Percentiles rank a stretch among this genome's conserved stretches.
Evolutionary conservation across 2,329 filamentous ascomycete species (phyloP).

Genomic region (Madurella fahalii): DNA sequence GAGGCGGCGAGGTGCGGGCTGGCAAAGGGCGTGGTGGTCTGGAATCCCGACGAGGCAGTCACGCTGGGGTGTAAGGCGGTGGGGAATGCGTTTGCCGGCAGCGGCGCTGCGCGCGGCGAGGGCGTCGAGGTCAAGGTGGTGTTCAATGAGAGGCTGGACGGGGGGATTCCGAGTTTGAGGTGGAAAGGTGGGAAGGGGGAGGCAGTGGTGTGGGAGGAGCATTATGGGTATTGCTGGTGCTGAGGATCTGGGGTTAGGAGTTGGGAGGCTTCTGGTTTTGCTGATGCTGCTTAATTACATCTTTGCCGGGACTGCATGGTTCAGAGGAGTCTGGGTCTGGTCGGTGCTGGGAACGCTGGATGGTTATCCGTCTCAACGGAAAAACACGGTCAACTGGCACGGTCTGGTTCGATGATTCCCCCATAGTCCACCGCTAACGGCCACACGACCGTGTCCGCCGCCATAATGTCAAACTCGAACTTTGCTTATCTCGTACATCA

Average conservation of each 20-base stretch:
- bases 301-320: too few relatives aligned
- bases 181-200: conserved; percentile 32
- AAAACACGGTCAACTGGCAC: too few relatives aligned
- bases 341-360: too few relatives aligned
- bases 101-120: conserved; percentile 23
- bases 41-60: conserved; percentile 35
- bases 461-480: too few relatives aligned
- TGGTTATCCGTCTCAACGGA: too few relatives aligned
- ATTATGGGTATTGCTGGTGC: conserved; percentile 32
- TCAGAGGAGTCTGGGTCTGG: too few relatives aligned
- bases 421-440: too few relatives aligned
- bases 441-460: too few relatives aligned
- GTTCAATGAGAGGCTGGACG: conserved; percentile 31
- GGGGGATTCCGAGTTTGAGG: conserved; percentile 33
- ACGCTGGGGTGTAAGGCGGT: conserved; percentile 29
- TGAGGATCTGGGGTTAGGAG: conserved; percentile 2
- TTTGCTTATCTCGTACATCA: too few relatives aligned
- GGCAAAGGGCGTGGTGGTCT: conserved; percentile 32
- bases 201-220: conserved; percentile 30
- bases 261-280: not conserved
- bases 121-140: conserved; percentile 27
- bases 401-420: too few relatives aligned
- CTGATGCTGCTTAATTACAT: too few relatives aligned
- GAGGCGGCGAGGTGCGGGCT: conserved; percentile 33
- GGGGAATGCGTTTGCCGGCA: conserved; percentile 33